Conservation (phyloP, 2,329 filamentous ascomycete genomes). For the Arthroderma sp. region DNA sequence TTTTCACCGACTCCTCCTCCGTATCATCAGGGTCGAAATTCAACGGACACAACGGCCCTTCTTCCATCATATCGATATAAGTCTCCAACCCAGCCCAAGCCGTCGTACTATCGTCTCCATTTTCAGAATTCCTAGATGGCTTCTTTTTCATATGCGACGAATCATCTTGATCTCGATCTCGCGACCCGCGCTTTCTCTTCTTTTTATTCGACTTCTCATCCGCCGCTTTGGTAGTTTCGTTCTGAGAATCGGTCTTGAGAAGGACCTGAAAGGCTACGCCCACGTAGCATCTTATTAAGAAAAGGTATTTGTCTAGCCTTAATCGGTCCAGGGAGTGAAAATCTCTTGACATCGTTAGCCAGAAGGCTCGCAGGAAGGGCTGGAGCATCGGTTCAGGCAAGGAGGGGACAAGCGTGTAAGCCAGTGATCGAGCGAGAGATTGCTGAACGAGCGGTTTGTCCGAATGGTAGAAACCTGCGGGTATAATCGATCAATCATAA, state of each 20-base stretch:
- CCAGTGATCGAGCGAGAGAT: constrained; percentile 64
- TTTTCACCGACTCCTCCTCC: constrained; percentile 12
- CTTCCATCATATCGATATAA: constrained; percentile 27
- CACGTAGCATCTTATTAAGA: constrained; percentile 67
- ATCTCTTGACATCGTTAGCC: constrained; percentile 55
- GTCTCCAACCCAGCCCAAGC: constrained; percentile 19
- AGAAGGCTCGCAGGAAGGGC: constrained; percentile 50
- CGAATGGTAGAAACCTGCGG: constrained; percentile 72
- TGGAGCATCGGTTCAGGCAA: constrained; percentile 38
- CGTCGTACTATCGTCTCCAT: constrained; percentile 2
- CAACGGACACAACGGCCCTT: constrained; percentile 26
- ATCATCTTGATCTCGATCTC: constrained; percentile 10
- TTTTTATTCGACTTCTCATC: constrained; percentile 16
- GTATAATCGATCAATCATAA: neutral
- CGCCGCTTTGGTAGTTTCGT: neutral
- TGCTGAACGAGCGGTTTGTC: constrained; percentile 83
- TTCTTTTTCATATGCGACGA: constrained; percentile 7
- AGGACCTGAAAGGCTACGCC: constrained; percentile 49
- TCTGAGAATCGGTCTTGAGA: constrained; percentile 14
- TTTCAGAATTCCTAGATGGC: neutral
- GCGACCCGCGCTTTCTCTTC: constrained; percentile 14
- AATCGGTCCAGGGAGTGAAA: constrained; percentile 60
- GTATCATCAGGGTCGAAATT: constrained; percentile 21
- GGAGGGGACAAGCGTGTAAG: constrained; percentile 48
- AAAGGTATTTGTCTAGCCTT: constrained; percentile 84